Conservation (phyloP, 2,329 filamentous ascomycete species). For the Penicillium sp. region DNA sequence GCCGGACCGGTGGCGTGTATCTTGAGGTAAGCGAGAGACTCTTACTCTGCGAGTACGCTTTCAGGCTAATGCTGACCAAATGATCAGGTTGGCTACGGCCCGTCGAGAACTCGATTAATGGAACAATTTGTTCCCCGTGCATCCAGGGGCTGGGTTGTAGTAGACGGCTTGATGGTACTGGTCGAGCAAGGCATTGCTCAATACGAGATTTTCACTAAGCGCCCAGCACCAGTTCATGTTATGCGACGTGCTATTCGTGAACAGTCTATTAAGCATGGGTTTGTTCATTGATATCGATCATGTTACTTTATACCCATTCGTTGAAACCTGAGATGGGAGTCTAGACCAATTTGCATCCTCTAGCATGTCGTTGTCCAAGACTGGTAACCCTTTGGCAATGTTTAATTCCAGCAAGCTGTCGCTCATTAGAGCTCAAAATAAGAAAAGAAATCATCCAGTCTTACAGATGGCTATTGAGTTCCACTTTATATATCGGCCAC, state of each 20-base stretch:
- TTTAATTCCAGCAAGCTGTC: too few relatives aligned
- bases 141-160: conserved; percentile 26
- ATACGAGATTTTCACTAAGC: conserved; percentile 27
- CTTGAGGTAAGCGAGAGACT: conserved; percentile 24
- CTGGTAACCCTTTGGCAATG: too few relatives aligned
- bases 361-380: too few relatives aligned
- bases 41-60: neutral
- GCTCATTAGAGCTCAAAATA: too few relatives aligned
- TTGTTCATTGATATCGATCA: conserved; percentile 8
- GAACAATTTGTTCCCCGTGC: conserved; percentile 13
- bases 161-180: conserved; percentile 25
- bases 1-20: conserved; percentile 26
- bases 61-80: neutral
- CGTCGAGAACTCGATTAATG: conserved; percentile 18
- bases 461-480: too few relatives aligned
- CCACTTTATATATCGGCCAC: too few relatives aligned
- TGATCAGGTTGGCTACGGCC: conserved; percentile 20
- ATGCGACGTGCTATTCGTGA: conserved; percentile 25
- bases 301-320: neutral
- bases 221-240: conserved; percentile 26
- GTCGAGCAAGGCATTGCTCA: conserved; percentile 29
- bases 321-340: neutral
- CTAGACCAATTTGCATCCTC: too few relatives aligned
- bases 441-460: too few relatives aligned
- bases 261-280: conserved; percentile 15